These are phyloP conservation scores for Aethionema arabicum DNA, from an alignment of 345 rosid species.

Conservation along the genomic window DNA sequence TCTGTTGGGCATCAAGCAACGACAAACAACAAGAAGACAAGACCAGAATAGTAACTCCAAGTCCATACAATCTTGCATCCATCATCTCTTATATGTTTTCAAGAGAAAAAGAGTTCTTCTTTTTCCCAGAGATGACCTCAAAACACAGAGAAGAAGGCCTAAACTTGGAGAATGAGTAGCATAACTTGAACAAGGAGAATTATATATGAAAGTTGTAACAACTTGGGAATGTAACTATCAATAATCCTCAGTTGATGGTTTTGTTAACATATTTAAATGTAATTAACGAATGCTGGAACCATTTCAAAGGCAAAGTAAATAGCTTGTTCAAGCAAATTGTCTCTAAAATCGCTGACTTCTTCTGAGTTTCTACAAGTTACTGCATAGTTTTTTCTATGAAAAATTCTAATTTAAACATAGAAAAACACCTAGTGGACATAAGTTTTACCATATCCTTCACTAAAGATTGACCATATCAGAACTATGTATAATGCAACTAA, in stretches of 20 bases:
- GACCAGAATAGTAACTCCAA: slow-evolving; percentile 11
- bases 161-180: slow-evolving; percentile 18
- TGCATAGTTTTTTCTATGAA: slow-evolving; percentile 6
- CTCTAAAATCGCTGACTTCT: slow-evolving; percentile 16
- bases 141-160: slow-evolving; percentile 2
- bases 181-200: not conserved
- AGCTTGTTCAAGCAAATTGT: slow-evolving; percentile 3
- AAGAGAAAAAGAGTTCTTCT: not conserved
- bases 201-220: slow-evolving; percentile 17
- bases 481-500: not conserved
- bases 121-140: not conserved
- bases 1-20: slow-evolving; percentile 28
- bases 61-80: not conserved
- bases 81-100: slow-evolving; percentile 15
- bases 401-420: not conserved
- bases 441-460: slow-evolving; percentile 7
- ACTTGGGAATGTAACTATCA: slow-evolving; percentile 19
- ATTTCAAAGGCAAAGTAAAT: slow-evolving; percentile 5
- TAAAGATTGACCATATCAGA: slow-evolving; percentile 1
- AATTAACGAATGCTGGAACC: not conserved
- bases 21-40: slow-evolving; percentile 21
- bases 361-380: slow-evolving; percentile 17
- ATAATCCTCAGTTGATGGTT: slow-evolving; percentile 1
- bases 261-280: slow-evolving; percentile 7
- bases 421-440: slow-evolving; percentile 11